phyloP scores from a whole-genome alignment of 208 protist species.

The Borovskyia barvae region DNA sequence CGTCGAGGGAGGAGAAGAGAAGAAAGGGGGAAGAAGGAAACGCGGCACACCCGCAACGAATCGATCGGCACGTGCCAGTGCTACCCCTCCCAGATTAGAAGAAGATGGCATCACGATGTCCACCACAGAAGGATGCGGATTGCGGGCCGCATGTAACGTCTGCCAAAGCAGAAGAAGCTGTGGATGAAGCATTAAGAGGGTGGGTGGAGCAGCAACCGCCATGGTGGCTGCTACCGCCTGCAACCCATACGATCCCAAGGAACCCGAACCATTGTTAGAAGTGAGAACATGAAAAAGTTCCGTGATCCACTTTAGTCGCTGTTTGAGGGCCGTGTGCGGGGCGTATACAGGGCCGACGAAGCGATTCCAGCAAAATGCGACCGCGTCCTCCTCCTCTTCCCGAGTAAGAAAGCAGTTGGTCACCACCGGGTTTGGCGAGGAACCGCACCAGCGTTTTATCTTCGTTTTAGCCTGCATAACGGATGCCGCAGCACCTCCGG shows the following conservation, averaged over 20 bases:
- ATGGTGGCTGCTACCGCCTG: slow-evolving; percentile 18
- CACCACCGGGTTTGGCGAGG: no score
- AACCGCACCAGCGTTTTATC: no score
- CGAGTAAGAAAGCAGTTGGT: slow-evolving; percentile 1
- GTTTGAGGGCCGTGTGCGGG: slow-evolving; percentile 33
- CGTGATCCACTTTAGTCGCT: slow-evolving; percentile 22
- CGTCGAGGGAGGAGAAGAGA: no score
- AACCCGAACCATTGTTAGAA: slow-evolving; percentile 30
- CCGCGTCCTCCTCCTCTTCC: slow-evolving; percentile 8
- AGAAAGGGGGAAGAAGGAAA: no score
- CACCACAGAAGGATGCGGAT: no score
- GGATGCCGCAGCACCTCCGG: neutral
- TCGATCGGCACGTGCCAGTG: no score
- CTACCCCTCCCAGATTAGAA: no score
- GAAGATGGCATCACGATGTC: no score
- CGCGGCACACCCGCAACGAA: no score
- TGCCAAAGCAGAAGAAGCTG: slow-evolving; percentile 31
- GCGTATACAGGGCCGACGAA: slow-evolving; percentile 46
- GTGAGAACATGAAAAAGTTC: slow-evolving; percentile 59
- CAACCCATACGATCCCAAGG: slow-evolving; percentile 4
- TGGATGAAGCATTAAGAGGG: slow-evolving; percentile 29
- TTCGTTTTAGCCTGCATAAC: neutral
- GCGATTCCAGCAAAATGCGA: slow-evolving; percentile 51
- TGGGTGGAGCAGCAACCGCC: slow-evolving; percentile 25
- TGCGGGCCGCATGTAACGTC: slow-evolving; percentile 6